These are phyloP conservation scores for Eutypella sp. DNA, from an alignment of 2,329 filamentous ascomycete genomes.

Conservation along the genomic window DNA sequence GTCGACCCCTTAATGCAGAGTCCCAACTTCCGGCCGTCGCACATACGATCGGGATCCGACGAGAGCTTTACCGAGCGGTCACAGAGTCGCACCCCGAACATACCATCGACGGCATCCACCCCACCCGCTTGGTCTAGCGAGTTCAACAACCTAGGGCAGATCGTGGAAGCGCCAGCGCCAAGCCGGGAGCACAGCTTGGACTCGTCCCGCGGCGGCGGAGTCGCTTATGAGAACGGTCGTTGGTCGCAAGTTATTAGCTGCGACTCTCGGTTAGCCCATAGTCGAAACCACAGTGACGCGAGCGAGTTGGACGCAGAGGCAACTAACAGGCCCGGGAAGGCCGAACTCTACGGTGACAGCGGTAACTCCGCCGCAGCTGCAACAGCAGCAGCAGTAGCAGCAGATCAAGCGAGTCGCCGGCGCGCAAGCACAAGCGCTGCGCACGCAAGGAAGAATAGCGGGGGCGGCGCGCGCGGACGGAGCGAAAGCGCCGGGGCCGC, in stretches of 20 bases:
- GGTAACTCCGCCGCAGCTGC: slow-evolving; percentile 16
- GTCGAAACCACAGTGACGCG: slow-evolving; percentile 38
- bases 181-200: slow-evolving; percentile 25
- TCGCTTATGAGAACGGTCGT: slow-evolving; percentile 12
- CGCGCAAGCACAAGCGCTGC: slow-evolving; percentile 20
- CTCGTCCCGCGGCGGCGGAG: slow-evolving; percentile 21
- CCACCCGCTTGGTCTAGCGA: slow-evolving; percentile 16
- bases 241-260: slow-evolving; percentile 20
- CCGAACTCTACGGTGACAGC: slow-evolving; percentile 35
- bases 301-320: slow-evolving; percentile 37
- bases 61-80: slow-evolving; percentile 12
- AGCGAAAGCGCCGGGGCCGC: slow-evolving; percentile 13
- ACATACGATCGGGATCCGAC: slow-evolving; percentile 15
- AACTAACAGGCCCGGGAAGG: slow-evolving; percentile 22
- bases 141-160: slow-evolving; percentile 11
- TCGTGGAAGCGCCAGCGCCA: slow-evolving; percentile 14
- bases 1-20: slow-evolving; percentile 35
- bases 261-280: slow-evolving; percentile 36
- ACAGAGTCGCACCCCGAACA: slow-evolving; percentile 14
- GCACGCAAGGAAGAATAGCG: slow-evolving; percentile 9
- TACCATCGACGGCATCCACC: slow-evolving; percentile 15
- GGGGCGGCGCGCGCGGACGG: slow-evolving; percentile 1
- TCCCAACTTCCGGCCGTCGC: slow-evolving; percentile 19
- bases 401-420: slow-evolving; percentile 36
- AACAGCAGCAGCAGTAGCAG: too few species aligned